Percentiles rank a stretch among this genome's conserved stretches.
phyloP scores from a whole-genome alignment of 768 basidiomycete species.

The Kwoniella botswanensis region DNA sequence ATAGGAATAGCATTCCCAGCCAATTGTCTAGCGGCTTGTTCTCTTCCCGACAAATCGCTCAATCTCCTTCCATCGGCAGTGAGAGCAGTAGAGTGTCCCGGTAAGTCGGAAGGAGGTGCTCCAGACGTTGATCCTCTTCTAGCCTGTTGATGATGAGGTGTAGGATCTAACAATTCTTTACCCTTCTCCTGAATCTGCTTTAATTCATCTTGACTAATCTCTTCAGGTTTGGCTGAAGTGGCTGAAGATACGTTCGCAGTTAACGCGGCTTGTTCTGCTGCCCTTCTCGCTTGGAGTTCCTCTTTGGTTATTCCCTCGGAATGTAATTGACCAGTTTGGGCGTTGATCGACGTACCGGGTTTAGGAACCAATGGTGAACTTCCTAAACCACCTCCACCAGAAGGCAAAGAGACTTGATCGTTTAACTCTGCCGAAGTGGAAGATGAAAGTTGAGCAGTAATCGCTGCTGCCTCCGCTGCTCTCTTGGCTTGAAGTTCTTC shows the following conservation, averaged over 20 bases:
- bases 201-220: conserved; percentile 12
- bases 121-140: conserved; percentile 12
- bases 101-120: background rate
- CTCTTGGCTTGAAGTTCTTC: conserved; percentile 44
- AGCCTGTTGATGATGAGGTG: conserved; percentile 15
- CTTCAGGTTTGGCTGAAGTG: conserved; percentile 15
- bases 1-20: conserved; percentile 11
- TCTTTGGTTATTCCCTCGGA: conserved; percentile 46
- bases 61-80: conserved; percentile 18
- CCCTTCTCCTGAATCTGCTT: conserved; percentile 19
- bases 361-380: conserved; percentile 47
- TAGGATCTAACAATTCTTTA: conserved; percentile 25
- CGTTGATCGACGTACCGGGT: conserved; percentile 45
- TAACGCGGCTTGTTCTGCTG: conserved; percentile 18
- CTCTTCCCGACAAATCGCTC: conserved; percentile 44
- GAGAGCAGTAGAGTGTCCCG: background rate
- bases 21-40: conserved; percentile 54
- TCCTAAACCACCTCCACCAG: conserved; percentile 48
- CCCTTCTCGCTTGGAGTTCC: conserved; percentile 41
- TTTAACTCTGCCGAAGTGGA: conserved; percentile 7
- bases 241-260: background rate
- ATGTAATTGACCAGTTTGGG: conserved; percentile 44
- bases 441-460: background rate
- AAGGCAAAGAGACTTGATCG: background rate
- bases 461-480: conserved; percentile 27